Evolutionary conservation across 192 early-diverging fungal genomes (phyloP).

Genomic region (Coemansia sp.): DNA sequence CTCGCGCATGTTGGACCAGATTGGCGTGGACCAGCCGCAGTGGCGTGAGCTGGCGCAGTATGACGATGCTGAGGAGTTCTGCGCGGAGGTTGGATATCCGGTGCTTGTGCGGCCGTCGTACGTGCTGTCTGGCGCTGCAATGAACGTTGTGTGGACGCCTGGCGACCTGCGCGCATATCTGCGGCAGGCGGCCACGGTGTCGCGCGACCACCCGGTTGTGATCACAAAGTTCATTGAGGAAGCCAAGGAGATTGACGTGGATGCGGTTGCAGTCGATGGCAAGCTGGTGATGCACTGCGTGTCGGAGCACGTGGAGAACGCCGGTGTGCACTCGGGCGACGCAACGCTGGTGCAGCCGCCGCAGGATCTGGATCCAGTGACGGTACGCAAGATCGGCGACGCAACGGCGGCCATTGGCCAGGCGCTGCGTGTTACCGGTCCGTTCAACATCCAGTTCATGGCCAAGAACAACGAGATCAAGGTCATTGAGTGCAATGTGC

Average conservation of each 20-base stretch:
- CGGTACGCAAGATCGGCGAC: constrained; percentile 88
- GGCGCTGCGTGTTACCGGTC: constrained; percentile 96
- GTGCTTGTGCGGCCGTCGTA: constrained; percentile 98
- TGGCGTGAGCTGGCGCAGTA: constrained; percentile 96
- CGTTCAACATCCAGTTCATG: constrained; percentile 99
- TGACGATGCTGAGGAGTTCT: constrained; percentile 85
- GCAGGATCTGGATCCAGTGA: constrained; percentile 93
- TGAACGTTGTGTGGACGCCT: constrained; percentile 91
- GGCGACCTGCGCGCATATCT: constrained; percentile 86
- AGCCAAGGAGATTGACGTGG: constrained; percentile 98
- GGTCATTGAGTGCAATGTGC: constrained; percentile 99
- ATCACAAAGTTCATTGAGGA: constrained; percentile 98
- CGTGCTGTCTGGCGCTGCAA: constrained; percentile 97
- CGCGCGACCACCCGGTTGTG: constrained; percentile 93
- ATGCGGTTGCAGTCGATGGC: constrained; percentile 94
- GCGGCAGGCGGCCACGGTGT: constrained; percentile 87
- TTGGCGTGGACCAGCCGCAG: constrained; percentile 94
- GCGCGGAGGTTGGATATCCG: constrained; percentile 87
- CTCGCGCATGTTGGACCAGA: constrained; percentile 93
- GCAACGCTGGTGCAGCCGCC: constrained; percentile 95
- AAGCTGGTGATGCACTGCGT: constrained; percentile 93
- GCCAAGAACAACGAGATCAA: constrained; percentile 99
- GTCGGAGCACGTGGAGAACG: constrained; percentile 99
- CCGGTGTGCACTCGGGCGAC: constrained; percentile 98
- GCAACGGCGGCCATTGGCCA: constrained; percentile 91